Base-by-base conservation (phyloP, 306 rosid genomes). In the Gastrolobium bilobum region DNA sequence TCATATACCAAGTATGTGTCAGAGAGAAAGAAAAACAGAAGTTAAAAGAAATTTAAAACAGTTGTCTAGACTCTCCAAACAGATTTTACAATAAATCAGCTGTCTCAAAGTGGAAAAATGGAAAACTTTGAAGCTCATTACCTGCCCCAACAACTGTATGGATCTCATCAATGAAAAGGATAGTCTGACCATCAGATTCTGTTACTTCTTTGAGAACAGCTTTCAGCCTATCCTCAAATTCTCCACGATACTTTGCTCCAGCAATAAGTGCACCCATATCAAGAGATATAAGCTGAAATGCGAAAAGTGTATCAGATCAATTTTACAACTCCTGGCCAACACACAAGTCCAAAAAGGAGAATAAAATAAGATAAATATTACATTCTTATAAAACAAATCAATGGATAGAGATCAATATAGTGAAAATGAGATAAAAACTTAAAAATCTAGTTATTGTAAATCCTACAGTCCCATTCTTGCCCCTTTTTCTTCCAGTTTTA, bases 131-230 rank as follows among this genome's bases (percentile, higher is more conserved):
- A 86, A 83, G 59, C 46, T 51, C 39, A 33, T 73, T 88, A 95
- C 99, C 99, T 86, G 99, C 99, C 76, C 99, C 99, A 58, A 95
- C 99, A 75, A 95, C 99, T 0, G 99, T 95, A 91, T 95, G 98
- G 74, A 93, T 95, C 88, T 93, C 99, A 72, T 95, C 99, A 33
- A 95, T 95, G 88, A 95, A 95, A 75, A 95, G 95, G 74, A 95
- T 15, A 68, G 82, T 95, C 78, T 95, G 99, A 60, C 99, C 99
- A 71, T 95, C 99, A 29, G 99, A 95, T 63, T 95, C 99, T 61
- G 99, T 95, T 66, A 95, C 98, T 91, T 95, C 99, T 93, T 68
- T 95, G 63, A 95, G 97, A 46, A 95, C 99, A 44, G 99, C 99
- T 89, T 95, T 95, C 83, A 95, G 91, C 81, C 99, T 91, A 76